Percentiles rank a stretch among this genome's conserved stretches.
Conservation (phyloP, 148 eudicot genomes). For the Heliamphora exappendiculata region DNA sequence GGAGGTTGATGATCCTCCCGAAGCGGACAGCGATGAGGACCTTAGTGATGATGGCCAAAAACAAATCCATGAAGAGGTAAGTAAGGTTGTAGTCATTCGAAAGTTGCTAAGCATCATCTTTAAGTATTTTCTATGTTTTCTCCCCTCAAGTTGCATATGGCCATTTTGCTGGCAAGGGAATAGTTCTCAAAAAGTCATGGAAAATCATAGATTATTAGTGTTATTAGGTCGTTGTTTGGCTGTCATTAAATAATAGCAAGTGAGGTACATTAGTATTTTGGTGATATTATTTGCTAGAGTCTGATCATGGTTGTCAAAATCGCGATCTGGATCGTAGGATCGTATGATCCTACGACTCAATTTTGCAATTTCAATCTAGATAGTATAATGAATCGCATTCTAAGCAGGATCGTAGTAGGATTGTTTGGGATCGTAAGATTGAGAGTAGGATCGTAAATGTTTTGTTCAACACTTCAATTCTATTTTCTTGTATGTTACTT, state of each 20-base stretch:
- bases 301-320: no score
- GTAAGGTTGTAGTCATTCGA: neutral
- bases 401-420: no score
- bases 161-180: neutral
- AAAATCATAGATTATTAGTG: neutral
- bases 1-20: conserved; percentile 74
- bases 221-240: neutral
- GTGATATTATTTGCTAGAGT: conserved; percentile 1
- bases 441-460: no score
- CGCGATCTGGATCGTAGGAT: no score
- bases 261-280: neutral
- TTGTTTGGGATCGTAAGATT: no score
- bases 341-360: no score
- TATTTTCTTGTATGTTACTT: no score
- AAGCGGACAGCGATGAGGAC: conserved; percentile 80
- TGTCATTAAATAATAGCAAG: neutral
- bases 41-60: conserved; percentile 45
- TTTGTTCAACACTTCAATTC: no score
- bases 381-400: no score
- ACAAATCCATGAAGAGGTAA: conserved; percentile 76
- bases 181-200: neutral
- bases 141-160: neutral
- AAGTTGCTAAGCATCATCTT: neutral
- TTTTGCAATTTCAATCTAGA: no score
- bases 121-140: neutral